A percentile compares a stretch with the other conserved stretches of the same genome.
phyloP scores from a whole-genome alignment of 1,284 basidiomycete species.

The Papiliotrema flavescens region DNA sequence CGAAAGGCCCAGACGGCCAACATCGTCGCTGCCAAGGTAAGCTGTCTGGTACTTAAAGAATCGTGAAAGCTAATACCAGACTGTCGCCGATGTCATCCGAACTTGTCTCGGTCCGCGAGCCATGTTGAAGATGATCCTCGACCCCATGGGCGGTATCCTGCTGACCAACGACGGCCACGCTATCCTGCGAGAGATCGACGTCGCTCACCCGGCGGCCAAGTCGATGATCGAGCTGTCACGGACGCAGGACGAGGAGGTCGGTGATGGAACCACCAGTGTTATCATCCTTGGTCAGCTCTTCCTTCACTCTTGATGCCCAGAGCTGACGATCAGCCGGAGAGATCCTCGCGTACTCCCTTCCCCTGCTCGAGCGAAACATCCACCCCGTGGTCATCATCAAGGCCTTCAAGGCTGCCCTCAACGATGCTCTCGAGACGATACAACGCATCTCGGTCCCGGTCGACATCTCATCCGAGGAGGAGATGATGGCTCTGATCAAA shows the following conservation, averaged over 20 bases:
- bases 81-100: slow-evolving; percentile 96
- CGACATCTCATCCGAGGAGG: slow-evolving; percentile 76
- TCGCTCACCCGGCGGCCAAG: slow-evolving; percentile 96
- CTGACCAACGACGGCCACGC: slow-evolving; percentile 98
- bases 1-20: slow-evolving; percentile 96
- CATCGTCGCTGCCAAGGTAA: slow-evolving; percentile 92
- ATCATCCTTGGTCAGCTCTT: slow-evolving; percentile 76
- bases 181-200: slow-evolving; percentile 95
- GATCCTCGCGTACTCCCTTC: slow-evolving; percentile 91
- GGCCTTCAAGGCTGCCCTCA: slow-evolving; percentile 92
- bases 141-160: slow-evolving; percentile 97
- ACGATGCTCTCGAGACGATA: slow-evolving; percentile 80
- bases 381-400: slow-evolving; percentile 99
- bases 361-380: slow-evolving; percentile 90
- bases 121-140: slow-evolving; percentile 99
- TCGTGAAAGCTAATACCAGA: slow-evolving; percentile 53
- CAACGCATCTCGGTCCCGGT: slow-evolving; percentile 79
- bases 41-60: slow-evolving; percentile 13
- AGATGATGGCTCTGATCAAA: slow-evolving; percentile 97
- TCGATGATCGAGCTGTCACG: slow-evolving; percentile 97
- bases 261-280: slow-evolving; percentile 95
- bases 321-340: slow-evolving; percentile 70
- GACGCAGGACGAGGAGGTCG: slow-evolving; percentile 98
- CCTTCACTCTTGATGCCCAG: neutral
- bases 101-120: slow-evolving; percentile 96